Base-by-base conservation (phyloP, 495 filamentous ascomycete genomes). In the Schizothecium vesticola region DNA sequence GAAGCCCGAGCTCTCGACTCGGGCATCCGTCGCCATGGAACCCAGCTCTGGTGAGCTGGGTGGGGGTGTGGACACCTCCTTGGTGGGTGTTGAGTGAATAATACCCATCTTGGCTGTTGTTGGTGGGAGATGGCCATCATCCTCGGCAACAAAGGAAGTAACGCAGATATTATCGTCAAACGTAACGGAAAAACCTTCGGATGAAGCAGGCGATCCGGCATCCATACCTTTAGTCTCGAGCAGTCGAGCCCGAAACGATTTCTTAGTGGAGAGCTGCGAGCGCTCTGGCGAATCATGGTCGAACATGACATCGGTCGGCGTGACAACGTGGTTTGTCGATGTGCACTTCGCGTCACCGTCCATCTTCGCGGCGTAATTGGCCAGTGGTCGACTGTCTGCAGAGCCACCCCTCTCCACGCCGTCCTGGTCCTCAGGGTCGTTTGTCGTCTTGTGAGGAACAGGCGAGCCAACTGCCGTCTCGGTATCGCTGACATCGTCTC, bases 1-100 rank as follows among this genome's bases (percentile, higher is more conserved):
- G 57, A 78, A 78, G 1, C 76, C 73, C 0, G 74, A 64, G n/a
- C 68, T 68, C 23, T 73, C 57, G 6, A 69, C 28, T 16, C 26
- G 26, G 16, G 9, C 60, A 61, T 19, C 25, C 23, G 7, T 21
- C 29, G 28, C n/a, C 28, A 22, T 55, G 22, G 23, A 11, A 10
- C 12, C 61, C 61, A 51, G 10, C 31, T 16, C 31, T 19, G 29
- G 8, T 19, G 26, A 28, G 19, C 7, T 16, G 19, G 60, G 23
- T 61, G 60, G 60, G 3, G 60, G 21, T 25, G 21, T 29, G 9
- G 60, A 13, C n/a, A 61, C 13, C 26, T 61, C 28, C 31, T 61
- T 28, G 25, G 60, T 31, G 22, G 60, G 60, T 36, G 60, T 51
- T 51, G 43, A 19, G 5, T 51, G 43, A 19, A 51, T 8, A 19